Percentiles rank a stretch among this genome's conserved stretches.
phyloP scores from a whole-genome alignment of 306 rosid genomes.

The Betula pendula region DNA sequence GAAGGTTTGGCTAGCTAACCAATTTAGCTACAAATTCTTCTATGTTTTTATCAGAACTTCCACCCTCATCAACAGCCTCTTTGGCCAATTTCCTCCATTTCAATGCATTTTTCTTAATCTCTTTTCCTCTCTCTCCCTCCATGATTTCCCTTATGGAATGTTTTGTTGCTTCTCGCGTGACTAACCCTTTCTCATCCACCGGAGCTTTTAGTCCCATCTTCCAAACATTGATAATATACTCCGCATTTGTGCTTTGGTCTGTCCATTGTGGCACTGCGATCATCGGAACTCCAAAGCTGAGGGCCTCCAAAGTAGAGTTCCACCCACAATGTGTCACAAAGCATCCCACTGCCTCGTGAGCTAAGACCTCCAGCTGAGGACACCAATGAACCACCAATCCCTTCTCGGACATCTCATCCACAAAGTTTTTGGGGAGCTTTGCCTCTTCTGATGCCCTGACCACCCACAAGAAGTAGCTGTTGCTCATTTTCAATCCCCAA shows the following conservation, averaged over 20 bases:
- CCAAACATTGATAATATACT: background rate
- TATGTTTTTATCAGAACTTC: background rate
- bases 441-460: background rate
- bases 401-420: background rate
- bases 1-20: background rate
- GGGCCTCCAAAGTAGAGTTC: background rate
- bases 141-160: background rate
- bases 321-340: background rate
- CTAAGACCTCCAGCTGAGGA: background rate
- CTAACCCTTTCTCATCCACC: background rate
- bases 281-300: slow-evolving; percentile 1
- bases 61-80: background rate
- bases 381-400: background rate
- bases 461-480: background rate
- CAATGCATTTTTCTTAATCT: background rate
- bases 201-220: background rate
- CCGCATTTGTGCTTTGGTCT: background rate
- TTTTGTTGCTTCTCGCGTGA: background rate
- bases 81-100: background rate
- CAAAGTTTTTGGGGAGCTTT: slow-evolving; percentile 14
- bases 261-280: background rate
- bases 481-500: slow-evolving; percentile 4
- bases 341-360: background rate
- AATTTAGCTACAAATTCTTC: background rate
- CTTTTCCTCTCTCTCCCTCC: background rate